Percentiles rank a stretch among this genome's conserved stretches.
phyloP scores from a whole-genome alignment of 192 early-diverging fungal species.

The Phlyctochytrium bullatum region DNA sequence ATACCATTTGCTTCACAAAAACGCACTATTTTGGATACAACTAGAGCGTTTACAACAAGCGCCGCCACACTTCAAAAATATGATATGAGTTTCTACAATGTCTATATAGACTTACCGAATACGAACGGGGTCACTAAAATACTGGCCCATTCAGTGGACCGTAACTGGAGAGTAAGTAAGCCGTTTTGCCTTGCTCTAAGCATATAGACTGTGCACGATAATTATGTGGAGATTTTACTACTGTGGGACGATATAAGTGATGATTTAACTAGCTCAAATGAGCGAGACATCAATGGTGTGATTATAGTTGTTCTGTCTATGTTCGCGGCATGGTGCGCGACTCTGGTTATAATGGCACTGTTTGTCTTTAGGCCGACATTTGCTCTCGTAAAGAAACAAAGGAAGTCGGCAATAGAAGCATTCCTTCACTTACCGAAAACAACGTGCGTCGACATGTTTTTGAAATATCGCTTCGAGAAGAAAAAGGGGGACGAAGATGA shows the following conservation, averaged over 20 bases:
- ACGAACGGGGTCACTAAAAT: too few species aligned
- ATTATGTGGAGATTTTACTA: not conserved
- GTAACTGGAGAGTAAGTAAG: too few species aligned
- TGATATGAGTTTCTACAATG: not conserved
- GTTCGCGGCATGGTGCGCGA: not conserved
- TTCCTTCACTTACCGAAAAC: not conserved
- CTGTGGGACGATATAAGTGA: not conserved
- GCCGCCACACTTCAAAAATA: not conserved
- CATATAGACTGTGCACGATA: too few species aligned
- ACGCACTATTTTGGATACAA: not conserved
- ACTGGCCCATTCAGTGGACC: too few species aligned
- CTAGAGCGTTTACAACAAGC: not conserved
- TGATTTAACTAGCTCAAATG: not conserved
- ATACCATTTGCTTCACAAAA: not conserved
- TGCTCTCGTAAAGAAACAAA: not conserved
- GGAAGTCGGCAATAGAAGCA: not conserved
- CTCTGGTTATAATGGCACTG: not conserved
- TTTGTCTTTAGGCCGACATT: not conserved
- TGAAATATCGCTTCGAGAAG: not conserved
- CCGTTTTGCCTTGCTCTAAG: too few species aligned
- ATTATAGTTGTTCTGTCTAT: not conserved
- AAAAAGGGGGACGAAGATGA: not conserved
- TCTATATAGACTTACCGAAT: too few species aligned
- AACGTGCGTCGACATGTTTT: not conserved
- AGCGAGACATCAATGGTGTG: not conserved